Conservation (phyloP, 306 rosid species). For the Clitoria ternatea region DNA sequence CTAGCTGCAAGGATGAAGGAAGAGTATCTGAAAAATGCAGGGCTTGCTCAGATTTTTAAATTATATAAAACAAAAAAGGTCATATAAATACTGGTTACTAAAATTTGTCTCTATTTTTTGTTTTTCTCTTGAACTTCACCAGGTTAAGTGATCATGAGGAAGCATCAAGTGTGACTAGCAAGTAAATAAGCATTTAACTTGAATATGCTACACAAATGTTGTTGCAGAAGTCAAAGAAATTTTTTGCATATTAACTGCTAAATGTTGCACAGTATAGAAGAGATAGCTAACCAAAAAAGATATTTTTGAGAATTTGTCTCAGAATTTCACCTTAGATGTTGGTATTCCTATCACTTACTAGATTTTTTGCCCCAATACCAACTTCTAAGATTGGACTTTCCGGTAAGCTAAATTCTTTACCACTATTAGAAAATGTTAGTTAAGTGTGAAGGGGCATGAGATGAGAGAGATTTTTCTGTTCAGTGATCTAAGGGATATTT, state of each 20-base stretch:
- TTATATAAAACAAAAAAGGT: constrained; percentile 52
- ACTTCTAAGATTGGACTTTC: neutral
- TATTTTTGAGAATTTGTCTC: neutral
- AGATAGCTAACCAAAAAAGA: neutral
- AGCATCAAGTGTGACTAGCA: neutral
- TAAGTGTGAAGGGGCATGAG: too few relatives aligned
- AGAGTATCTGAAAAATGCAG: constrained; percentile 38
- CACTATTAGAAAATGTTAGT: neutral
- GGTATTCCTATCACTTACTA: neutral
- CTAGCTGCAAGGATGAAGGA: constrained; percentile 37
- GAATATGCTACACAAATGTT: neutral
- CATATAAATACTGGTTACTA: neutral
- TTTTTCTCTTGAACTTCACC: neutral
- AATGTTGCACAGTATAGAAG: neutral
- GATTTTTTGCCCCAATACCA: neutral
- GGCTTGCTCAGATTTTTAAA: constrained; percentile 31
- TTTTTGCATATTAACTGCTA: neutral
- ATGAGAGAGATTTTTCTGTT: neutral
- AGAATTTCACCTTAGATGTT: neutral
- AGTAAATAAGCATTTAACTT: neutral
- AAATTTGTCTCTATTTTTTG: neutral
- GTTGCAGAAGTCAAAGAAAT: neutral
- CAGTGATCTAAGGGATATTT: neutral
- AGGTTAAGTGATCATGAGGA: neutral
- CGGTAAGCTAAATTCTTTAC: neutral